Percentiles rank a stretch among this genome's conserved stretches.
These are phyloP conservation scores for Kwoniella mangroviensis DNA, from an alignment of 768 basidiomycete genomes.

Conservation along the genomic window DNA sequence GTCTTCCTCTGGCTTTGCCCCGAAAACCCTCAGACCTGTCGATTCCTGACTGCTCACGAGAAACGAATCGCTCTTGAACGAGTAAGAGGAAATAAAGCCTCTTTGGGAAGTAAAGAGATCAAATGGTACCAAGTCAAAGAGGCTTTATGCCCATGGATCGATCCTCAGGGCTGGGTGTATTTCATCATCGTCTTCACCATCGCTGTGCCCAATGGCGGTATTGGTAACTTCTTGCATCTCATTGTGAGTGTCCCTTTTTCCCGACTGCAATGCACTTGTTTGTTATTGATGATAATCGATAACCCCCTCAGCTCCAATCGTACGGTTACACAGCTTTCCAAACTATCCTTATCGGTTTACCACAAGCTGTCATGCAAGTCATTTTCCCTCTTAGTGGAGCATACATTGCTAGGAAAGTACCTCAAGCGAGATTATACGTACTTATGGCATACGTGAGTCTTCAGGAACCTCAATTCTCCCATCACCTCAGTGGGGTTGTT, in stretches of 20 bases:
- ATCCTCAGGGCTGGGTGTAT: conserved; percentile 43
- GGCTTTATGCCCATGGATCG: conserved; percentile 37
- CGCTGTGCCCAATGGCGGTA: conserved; percentile 40
- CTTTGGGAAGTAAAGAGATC: conserved; percentile 30
- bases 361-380: conserved; percentile 43
- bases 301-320: conserved; percentile 24
- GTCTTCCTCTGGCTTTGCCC: conserved; percentile 39
- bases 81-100: conserved; percentile 39
- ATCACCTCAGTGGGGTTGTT: too few relatives aligned
- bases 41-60: conserved; percentile 38
- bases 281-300: neutral
- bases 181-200: conserved; percentile 35
- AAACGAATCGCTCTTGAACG: conserved; percentile 37
- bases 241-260: conserved; percentile 23
- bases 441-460: conserved; percentile 30
- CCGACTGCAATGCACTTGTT: neutral
- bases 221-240: conserved; percentile 45
- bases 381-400: conserved; percentile 41
- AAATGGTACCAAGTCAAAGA: conserved; percentile 43
- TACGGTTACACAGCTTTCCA: conserved; percentile 45
- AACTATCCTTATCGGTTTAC: conserved; percentile 44
- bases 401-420: conserved; percentile 36
- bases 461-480: too few relatives aligned
- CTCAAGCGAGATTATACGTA: conserved; percentile 28
- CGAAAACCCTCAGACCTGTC: conserved; percentile 35